These are phyloP conservation scores for Rhizopogon sp. DNA, from an alignment of 768 basidiomycete genomes.

Conservation along the genomic window DNA sequence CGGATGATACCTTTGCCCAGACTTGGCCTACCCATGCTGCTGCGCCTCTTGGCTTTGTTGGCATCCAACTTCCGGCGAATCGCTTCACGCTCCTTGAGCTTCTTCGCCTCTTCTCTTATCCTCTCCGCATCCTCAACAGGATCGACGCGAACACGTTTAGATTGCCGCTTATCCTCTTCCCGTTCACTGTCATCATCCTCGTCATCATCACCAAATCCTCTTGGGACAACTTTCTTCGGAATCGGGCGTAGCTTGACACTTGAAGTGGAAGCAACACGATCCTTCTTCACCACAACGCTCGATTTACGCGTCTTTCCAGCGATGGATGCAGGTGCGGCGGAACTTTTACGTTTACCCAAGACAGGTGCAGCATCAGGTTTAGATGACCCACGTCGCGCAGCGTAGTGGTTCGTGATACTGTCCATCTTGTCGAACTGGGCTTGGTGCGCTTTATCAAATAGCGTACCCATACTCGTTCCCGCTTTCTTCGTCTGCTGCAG, in stretches of 20 bases:
- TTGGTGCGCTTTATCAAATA: slow-evolving; percentile 59
- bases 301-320: slow-evolving; percentile 43
- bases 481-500: slow-evolving; percentile 18
- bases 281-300: slow-evolving; percentile 37
- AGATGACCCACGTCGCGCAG: slow-evolving; percentile 33
- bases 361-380: slow-evolving; percentile 10
- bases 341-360: slow-evolving; percentile 34
- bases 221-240: slow-evolving; percentile 37
- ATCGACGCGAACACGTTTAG: slow-evolving; percentile 40
- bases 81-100: slow-evolving; percentile 48
- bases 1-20: slow-evolving; percentile 34
- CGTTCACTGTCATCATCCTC: slow-evolving; percentile 38
- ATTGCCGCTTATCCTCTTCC: slow-evolving; percentile 31
- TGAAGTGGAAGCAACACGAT: neutral
- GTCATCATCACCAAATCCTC: slow-evolving; percentile 53
- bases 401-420: slow-evolving; percentile 56
- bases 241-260: slow-evolving; percentile 6
- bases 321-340: slow-evolving; percentile 10
- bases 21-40: slow-evolving; percentile 52
- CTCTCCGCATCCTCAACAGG: slow-evolving; percentile 26
- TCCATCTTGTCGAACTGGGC: slow-evolving; percentile 74
- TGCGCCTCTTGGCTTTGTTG: slow-evolving; percentile 64
- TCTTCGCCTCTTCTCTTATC: slow-evolving; percentile 28
- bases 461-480: slow-evolving; percentile 19
- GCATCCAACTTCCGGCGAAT: slow-evolving; percentile 61